Conservation (phyloP, 2,329 filamentous ascomycete genomes). For the Balansia obtecta region DNA sequence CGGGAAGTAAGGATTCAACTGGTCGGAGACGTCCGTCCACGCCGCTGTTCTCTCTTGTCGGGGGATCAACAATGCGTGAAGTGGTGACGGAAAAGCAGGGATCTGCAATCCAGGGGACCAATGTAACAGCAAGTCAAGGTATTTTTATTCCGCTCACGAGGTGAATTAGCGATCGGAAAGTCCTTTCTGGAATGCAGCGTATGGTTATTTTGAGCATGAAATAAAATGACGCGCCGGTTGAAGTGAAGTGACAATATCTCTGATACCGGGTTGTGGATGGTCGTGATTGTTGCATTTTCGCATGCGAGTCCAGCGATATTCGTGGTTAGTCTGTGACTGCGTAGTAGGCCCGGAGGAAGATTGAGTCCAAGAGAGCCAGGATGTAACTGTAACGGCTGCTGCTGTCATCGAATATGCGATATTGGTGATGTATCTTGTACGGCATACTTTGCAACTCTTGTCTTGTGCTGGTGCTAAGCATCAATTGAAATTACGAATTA, state of each 20-base stretch:
- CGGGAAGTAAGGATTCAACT: not conserved
- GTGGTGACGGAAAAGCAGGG: not conserved
- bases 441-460: too few relatives aligned
- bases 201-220: not conserved
- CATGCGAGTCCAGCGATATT: too few relatives aligned
- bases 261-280: too few relatives aligned
- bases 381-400: too few relatives aligned
- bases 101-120: conserved; percentile 1
- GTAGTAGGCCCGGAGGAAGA: too few relatives aligned
- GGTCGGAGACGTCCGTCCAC: not conserved
- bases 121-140: conserved; percentile 7
- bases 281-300: too few relatives aligned
- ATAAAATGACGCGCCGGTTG: not conserved
- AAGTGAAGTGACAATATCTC: too few relatives aligned
- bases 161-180: not conserved
- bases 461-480: not conserved
- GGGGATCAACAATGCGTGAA: not conserved
- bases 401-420: too few relatives aligned
- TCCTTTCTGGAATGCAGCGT: not conserved
- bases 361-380: too few relatives aligned
- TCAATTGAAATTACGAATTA: too few relatives aligned
- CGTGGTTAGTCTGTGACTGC: too few relatives aligned
- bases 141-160: conserved; percentile 8
- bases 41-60: not conserved
- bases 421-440: too few relatives aligned